Base-by-base conservation (phyloP, 768 basidiomycete species). In the Gelatoporia subvermispora region DNA sequence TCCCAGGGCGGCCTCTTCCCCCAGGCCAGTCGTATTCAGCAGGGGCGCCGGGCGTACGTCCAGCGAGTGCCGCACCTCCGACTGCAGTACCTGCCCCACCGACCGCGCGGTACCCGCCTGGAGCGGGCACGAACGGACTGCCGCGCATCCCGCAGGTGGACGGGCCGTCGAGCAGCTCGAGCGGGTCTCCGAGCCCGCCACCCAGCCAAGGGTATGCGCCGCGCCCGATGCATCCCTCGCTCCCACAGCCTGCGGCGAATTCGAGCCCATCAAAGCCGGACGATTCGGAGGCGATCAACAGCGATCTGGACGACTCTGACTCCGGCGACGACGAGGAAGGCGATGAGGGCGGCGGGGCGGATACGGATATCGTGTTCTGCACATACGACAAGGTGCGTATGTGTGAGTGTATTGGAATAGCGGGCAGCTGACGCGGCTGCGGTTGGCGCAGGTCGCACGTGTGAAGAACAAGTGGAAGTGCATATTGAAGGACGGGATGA, bases 401-500 rank as follows among this genome's bases (percentile, higher is more conserved):
- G 18, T 25, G 37, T 48, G 21, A 21, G 44, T 28, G 38, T 45
- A 25, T 38, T 21, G 18, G 13, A 51, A 43, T 16, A 13, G 22
- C 35, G 11, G 35, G 20, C 35, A 1, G 22, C n/a, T 4, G 37
- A n/a, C n/a, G n/a, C n/a, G n/a, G n/a, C n/a, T n/a, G n/a, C n/a
- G n/a, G n/a, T n/a, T n/a, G n/a, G n/a, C n/a, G n/a, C 42, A 98
- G 94, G 95, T 98, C 31, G 93, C 94, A 38, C 79, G 96, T n/a
- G 95, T 98, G 21, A 99, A 98, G 72, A 98, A 96, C 72, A 99
- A 98, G 72, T 99, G 96, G 96, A 99, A 98, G 74, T 94, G 93
- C 51, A 84, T 91, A 20, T 77, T 99, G 44, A 96, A 96, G 69
- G 96, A 98, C 56, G 96, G 96, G 3, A 92, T 98, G 85, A 89